Base-by-base conservation (phyloP, 1,284 basidiomycete genomes). In the Austroboletus niveus region DNA sequence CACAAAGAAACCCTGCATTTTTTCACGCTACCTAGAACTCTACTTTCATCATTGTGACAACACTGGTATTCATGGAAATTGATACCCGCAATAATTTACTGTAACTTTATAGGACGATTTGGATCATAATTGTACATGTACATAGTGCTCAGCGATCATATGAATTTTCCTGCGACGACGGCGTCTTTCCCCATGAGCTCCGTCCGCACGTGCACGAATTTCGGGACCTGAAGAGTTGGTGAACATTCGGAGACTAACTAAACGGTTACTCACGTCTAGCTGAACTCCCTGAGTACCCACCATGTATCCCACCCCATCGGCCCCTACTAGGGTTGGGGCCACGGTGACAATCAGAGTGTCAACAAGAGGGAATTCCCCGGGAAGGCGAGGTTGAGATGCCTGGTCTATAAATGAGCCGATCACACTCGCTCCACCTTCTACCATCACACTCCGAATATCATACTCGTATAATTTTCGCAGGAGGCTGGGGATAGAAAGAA, bases 401-500 rank as follows among this genome's bases (percentile, higher is more conserved):
- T 51, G 55, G 45, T 52, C 49, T 20, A 97, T 73, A 70, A 96
- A 93, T 2, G 89, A 84, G 15, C 79, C 76, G 51, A 99, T 94
- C 53, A 98, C 79, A 5, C 75, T 72, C 5, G 92, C 89, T 15
- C 96, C 96, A 47, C 96, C 96, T 74, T 99, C 96, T 10, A 98
- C 88, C 96, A 99, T 99, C 48, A 98, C 74, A 4, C 86, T 87
- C 8, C 71, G 71, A 52, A 97, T 77, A 10, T 81, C 84, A 24
- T 79, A 70, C 11, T 69, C 64, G 22, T 70, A 68, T 27, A 94
- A 73, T 8, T 73, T 72, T 12, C 58, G 60, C 3, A 93, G 79
- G 11, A 91, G 66, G 8, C 67, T 64, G 1, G 69, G 61, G 5
- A 90, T 74, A 8, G 79, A 72, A 36, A 86, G 70, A 41, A 67